phyloP scores from a whole-genome alignment of 805 yeast genomes.

The Teunomyces stri region DNA sequence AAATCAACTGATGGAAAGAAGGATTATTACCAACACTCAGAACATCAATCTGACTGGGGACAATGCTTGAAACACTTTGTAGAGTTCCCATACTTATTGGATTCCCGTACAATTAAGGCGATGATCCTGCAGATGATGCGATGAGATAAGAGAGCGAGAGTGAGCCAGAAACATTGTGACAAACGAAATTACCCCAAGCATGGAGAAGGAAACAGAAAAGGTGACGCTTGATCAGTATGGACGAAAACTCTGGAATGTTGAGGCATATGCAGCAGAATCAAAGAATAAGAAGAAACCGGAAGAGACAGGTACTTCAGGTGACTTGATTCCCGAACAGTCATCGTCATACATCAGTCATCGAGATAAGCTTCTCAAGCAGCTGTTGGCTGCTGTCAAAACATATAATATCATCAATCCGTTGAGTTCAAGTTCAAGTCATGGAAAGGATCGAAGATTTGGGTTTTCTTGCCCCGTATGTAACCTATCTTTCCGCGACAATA shows the following conservation, averaged over 20 bases:
- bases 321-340: not conserved
- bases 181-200: not conserved
- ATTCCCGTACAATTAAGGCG: not conserved
- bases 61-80: too few species aligned
- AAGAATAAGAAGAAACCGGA: slow-evolving; percentile 20
- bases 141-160: not conserved
- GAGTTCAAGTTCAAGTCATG: slow-evolving; percentile 16
- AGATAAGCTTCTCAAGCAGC: slow-evolving; percentile 26
- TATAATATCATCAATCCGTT: slow-evolving; percentile 32
- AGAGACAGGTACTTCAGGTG: not conserved
- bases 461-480: slow-evolving; percentile 82
- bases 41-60: too few species aligned
- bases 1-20: too few species aligned
- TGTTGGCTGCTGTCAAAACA: slow-evolving; percentile 32
- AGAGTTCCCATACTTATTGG: not conserved
- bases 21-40: too few species aligned
- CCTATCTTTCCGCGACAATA: slow-evolving; percentile 76
- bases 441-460: slow-evolving; percentile 65
- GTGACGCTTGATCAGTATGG: slow-evolving; percentile 50
- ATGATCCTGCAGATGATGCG: not conserved
- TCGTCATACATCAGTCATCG: slow-evolving; percentile 27
- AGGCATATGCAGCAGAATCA: slow-evolving; percentile 56
- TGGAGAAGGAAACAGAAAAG: slow-evolving; percentile 13
- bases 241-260: slow-evolving; percentile 70
- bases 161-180: not conserved